Base-by-base conservation (phyloP, 306 rosid genomes). In the Corylus americana region DNA sequence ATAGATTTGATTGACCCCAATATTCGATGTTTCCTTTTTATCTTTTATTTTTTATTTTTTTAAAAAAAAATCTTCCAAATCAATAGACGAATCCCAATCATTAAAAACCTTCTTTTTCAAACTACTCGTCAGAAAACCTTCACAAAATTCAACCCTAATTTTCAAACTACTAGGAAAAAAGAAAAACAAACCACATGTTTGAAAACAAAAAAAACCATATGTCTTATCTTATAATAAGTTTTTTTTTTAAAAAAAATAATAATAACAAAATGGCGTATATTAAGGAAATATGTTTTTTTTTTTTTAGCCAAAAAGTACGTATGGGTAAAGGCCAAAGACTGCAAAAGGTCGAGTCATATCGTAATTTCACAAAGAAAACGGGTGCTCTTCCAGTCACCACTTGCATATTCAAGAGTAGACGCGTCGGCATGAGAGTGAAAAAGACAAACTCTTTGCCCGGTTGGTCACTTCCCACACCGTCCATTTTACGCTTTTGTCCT, bases 361-460 rank as follows among this genome's bases (percentile, higher is more conserved):
- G 79, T 82, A 87, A 85, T 77, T 80, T 83, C 55, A 66, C 76
- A 74, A 58, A 71, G 83, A 75, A 84, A 84, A 79, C 81, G 51
- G 78, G 55, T 55, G 83, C 37, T 66, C 25, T 78, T 78, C 80
- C 74, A 63, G 87, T 75, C 74, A 79, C 71, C 66, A 53, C 3
- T 80, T 74, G 37, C 74, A 73, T 69, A 78, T 78, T 59, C 84
- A 54, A 54, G 29, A n/a, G 75, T 27, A 85, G 89, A 89, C 93
- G 95, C 82, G 92, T 87, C 95, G 79, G 58, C 80, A 67, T 77
- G 88, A 91, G 92, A 85, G 47, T 77, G 2, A 76, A 75, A 82
- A 72, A 74, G 85, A 86, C 87, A 75, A 82, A 57, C 77, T 79
- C 83, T 73, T 73, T 74, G 50, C 37, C 64, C 83, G 42, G 55